These are phyloP conservation scores for Cubamyces sp. DNA, from an alignment of 768 basidiomycete species.

Conservation along the genomic window DNA sequence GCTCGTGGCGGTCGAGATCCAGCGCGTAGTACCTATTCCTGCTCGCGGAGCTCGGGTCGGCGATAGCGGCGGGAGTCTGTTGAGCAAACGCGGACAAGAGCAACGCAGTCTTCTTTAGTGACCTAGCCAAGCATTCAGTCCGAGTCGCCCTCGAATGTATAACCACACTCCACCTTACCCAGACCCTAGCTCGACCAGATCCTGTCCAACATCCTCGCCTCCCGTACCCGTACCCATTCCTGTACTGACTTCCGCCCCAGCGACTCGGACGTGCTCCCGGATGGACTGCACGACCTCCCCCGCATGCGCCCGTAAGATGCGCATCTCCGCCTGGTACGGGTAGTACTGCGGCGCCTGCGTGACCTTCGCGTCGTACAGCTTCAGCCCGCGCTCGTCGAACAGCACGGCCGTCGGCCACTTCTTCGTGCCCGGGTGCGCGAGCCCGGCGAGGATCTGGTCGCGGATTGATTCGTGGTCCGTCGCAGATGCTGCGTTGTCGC, in stretches of 20 bases:
- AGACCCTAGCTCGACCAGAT: constrained; percentile 87
- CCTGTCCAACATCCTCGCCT: constrained; percentile 42
- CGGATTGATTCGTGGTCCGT: constrained; percentile 34
- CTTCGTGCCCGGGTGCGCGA: constrained; percentile 50
- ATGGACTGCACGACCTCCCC: constrained; percentile 75
- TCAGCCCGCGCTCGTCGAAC: constrained; percentile 84
- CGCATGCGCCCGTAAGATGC: constrained; percentile 73
- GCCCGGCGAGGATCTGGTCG: constrained; percentile 57
- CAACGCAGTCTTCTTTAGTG: constrained; percentile 87
- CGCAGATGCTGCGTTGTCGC: no score
- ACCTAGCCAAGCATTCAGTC: constrained; percentile 43
- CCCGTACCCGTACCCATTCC: no score
- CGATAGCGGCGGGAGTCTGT: constrained; percentile 41
- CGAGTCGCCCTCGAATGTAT: no score
- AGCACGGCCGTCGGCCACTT: constrained; percentile 76
- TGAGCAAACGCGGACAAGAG: constrained; percentile 75
- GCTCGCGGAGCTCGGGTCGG: constrained; percentile 33
- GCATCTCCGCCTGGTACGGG: constrained; percentile 84
- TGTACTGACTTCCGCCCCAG: constrained; percentile 35
- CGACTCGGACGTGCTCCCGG: constrained; percentile 43
- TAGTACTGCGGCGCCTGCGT: constrained; percentile 84
- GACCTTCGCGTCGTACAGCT: constrained; percentile 85
- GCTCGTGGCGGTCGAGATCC: constrained; percentile 86
- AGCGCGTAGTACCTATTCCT: constrained; percentile 90
- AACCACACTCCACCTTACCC: constrained; percentile 61